These are phyloP conservation scores for Cladosporium phlei DNA, from an alignment of 2,329 filamentous ascomycete species.

Conservation along the genomic window DNA sequence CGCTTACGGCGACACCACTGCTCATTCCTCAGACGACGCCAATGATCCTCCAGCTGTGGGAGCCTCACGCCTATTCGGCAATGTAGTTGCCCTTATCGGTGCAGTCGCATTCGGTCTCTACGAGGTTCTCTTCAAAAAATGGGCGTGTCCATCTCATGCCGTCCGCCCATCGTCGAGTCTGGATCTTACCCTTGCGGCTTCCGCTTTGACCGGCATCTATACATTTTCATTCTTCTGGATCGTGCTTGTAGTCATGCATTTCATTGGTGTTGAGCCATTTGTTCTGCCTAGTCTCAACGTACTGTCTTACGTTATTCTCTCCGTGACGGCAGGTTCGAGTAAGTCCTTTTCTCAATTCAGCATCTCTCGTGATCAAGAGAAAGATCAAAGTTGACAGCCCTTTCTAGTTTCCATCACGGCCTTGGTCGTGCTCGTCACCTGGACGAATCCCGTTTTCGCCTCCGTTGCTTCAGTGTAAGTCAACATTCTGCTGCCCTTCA, in stretches of 20 bases:
- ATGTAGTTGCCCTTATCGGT: constrained; percentile 28
- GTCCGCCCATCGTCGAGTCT: constrained; percentile 25
- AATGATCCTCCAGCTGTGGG: constrained; percentile 21
- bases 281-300: constrained; percentile 24
- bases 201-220: constrained; percentile 30
- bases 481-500: too few relatives aligned
- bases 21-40: constrained; percentile 18
- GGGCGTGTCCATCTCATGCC: constrained; percentile 27
- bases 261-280: constrained; percentile 28
- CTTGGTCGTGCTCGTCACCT: constrained; percentile 30
- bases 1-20: constrained; percentile 31
- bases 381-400: neutral
- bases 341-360: constrained; percentile 6
- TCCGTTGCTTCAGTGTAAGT: constrained; percentile 31
- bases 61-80: constrained; percentile 26
- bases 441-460: constrained; percentile 33
- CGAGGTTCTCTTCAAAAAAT: constrained; percentile 34
- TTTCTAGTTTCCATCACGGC: constrained; percentile 28
- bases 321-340: constrained; percentile 27
- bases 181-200: constrained; percentile 28
- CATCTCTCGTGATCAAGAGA: too few relatives aligned
- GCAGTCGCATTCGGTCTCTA: constrained; percentile 32
- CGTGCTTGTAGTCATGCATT: constrained; percentile 26
- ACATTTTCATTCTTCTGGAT: constrained; percentile 29
- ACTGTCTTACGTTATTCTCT: constrained; percentile 26